phyloP scores from a whole-genome alignment of 345 rosid genomes.

The Camelina sativa region DNA sequence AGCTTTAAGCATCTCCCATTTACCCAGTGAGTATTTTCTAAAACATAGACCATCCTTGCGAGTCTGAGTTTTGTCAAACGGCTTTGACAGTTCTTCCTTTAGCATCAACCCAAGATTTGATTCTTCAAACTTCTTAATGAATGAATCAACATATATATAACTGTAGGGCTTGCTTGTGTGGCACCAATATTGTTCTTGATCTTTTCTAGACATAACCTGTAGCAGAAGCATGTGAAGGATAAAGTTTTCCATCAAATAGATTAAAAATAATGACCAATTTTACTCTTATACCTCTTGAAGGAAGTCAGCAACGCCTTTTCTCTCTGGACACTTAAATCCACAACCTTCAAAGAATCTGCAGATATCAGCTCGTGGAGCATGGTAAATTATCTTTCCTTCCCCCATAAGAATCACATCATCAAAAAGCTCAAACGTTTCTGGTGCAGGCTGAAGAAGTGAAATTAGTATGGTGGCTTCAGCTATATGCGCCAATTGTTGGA shows the following conservation, averaged over 20 bases:
- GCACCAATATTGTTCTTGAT: constrained; percentile 63
- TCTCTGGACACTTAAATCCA: constrained; percentile 63
- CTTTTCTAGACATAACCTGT: constrained; percentile 59
- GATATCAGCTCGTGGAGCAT: constrained; percentile 50
- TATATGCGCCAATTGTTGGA: constrained; percentile 57
- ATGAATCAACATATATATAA: constrained; percentile 48
- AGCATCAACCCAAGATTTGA: constrained; percentile 40
- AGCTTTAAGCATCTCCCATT: constrained; percentile 55
- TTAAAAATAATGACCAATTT: not conserved
- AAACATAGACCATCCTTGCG: constrained; percentile 44
- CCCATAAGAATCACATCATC: constrained; percentile 63
- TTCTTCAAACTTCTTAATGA: constrained; percentile 48
- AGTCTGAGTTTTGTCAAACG: constrained; percentile 39
- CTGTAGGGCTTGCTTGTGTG: constrained; percentile 44
- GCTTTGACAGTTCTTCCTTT: constrained; percentile 45
- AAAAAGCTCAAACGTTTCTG: constrained; percentile 63
- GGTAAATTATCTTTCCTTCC: constrained; percentile 60
- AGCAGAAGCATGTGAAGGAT: constrained; percentile 6
- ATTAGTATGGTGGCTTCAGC: constrained; percentile 50
- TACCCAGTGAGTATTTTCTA: constrained; percentile 45
- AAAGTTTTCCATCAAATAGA: constrained; percentile 10
- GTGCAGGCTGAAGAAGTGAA: constrained; percentile 73
- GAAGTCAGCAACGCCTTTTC: constrained; percentile 63
- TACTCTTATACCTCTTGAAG: constrained; percentile 52
- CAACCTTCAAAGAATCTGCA: constrained; percentile 56